Evolutionary conservation across 208 protist species (phyloP).

Genomic region (Acanthamoeba triangularis): DNA sequence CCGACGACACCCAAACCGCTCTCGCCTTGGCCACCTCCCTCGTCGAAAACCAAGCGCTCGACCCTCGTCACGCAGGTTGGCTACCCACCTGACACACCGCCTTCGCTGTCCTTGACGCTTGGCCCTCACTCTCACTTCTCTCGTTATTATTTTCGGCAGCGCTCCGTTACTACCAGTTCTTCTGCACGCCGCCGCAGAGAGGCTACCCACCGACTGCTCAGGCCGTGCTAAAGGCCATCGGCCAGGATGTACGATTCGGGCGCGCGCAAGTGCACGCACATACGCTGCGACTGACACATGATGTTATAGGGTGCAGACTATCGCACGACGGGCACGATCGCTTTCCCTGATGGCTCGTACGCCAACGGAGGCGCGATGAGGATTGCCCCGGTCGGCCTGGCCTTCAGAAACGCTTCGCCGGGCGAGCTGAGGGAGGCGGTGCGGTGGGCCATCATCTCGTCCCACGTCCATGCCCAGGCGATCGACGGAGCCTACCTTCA

Average conservation of each 20-base stretch:
- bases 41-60: conserved; percentile 2
- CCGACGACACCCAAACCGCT: conserved; percentile 28
- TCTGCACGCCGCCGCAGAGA: neutral
- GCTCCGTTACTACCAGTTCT: conserved; percentile 40
- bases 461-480: neutral
- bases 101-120: too few relatives aligned
- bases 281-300: too few relatives aligned
- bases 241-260: neutral
- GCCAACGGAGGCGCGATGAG: conserved; percentile 46
- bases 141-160: neutral
- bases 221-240: neutral
- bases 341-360: neutral
- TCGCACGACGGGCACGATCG: conserved; percentile 11
- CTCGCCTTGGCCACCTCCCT: conserved; percentile 25
- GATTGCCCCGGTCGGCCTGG: conserved; percentile 5
- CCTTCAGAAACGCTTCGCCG: conserved; percentile 2
- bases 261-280: too few relatives aligned
- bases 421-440: neutral
- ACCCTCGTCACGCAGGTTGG: neutral
- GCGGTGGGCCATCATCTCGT: conserved; percentile 8
- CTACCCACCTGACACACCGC: neutral
- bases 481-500: conserved; percentile 16
- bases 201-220: conserved; percentile 11
- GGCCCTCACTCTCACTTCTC: neutral
- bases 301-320: neutral